Evolutionary conservation across 305 asterid species (phyloP), one percentile per base, ranked within the genome.

Genomic region (Galium porrigens): DNA sequence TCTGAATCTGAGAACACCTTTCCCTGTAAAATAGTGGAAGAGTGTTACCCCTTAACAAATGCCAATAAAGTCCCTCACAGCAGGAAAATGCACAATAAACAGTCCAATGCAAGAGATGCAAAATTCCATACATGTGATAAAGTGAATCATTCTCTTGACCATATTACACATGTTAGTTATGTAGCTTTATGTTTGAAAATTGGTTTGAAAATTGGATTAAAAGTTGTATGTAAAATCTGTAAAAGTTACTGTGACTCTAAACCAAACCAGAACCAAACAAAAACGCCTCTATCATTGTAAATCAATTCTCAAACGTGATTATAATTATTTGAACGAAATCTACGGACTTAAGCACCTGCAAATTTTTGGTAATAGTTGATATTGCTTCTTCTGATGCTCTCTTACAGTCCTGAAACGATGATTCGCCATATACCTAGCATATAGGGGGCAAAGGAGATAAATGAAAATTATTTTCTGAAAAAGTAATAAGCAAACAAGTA

Each of bases 1-100:
- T 92, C 99, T 5, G 95, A 83, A 83, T 89, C 99, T 49, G 94
- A 85, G 85, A 92, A 92, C 70, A 89, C 88, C 81, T 85, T 87
- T 58, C 89, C 96, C 96, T 92, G 89, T 69, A 81, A 82, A 69
- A 58, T 32, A 33, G 59, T 61, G 17, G 58, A 22, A 68, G 66
- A 48, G 59, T 52, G 53, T 48, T 41, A 58, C 37, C 46, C 17
- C 66, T 27, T 18, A 2, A 5, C n/a, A 61, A n/a, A 8, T 32
- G 12, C 41, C 25, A 12, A 29, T 55, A 18, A 69, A n/a, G 20
- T 25, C 2, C 29, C 25, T 1, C 36, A 10, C 3, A 42, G 52
- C n/a, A 44, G 42, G 29, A 25, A 42, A 62, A 39, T 17, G 22
- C 55, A 39, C 17, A 29, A 62, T 53, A 14, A 61, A 37, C 72